phyloP scores from a whole-genome alignment of 2,329 filamentous ascomycete genomes.

The Alternaria burnsii region DNA sequence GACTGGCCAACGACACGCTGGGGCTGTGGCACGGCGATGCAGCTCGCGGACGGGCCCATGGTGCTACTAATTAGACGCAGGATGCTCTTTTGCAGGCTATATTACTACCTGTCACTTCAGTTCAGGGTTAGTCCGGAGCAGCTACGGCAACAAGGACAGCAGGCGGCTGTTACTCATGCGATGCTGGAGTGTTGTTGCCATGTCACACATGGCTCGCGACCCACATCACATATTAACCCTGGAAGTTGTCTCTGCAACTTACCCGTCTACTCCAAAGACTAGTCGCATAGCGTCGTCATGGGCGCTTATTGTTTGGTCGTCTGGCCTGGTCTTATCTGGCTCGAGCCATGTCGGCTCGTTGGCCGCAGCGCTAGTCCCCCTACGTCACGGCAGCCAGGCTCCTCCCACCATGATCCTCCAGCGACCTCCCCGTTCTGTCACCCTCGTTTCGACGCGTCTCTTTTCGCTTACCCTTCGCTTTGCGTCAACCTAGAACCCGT shows the following conservation, averaged over 20 bases:
- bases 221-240: conserved; percentile 9
- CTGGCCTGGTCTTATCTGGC: conserved; percentile 27
- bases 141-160: conserved; percentile 18
- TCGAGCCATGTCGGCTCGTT: conserved; percentile 27
- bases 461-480: conserved; percentile 14
- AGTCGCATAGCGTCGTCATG: conserved; percentile 25
- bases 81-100: conserved; percentile 34
- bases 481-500: conserved; percentile 7
- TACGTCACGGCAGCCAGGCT: conserved; percentile 17
- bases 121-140: conserved; percentile 23
- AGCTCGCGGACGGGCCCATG: conserved; percentile 23
- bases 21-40: conserved; percentile 33
- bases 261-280: conserved; percentile 16
- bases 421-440: conserved; percentile 19
- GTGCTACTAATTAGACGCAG: conserved; percentile 41
- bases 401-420: conserved; percentile 11
- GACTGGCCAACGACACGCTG: conserved; percentile 35
- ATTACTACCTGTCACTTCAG: conserved; percentile 23
- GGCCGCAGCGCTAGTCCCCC: conserved; percentile 21
- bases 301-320: conserved; percentile 34
- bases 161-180: conserved; percentile 30
- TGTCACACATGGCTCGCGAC: conserved; percentile 19
- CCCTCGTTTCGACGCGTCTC: conserved; percentile 20
- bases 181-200: conserved; percentile 21
- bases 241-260: conserved; percentile 11